Base-by-base conservation (phyloP, 306 rosid genomes). In the Glycine soja region DNA sequence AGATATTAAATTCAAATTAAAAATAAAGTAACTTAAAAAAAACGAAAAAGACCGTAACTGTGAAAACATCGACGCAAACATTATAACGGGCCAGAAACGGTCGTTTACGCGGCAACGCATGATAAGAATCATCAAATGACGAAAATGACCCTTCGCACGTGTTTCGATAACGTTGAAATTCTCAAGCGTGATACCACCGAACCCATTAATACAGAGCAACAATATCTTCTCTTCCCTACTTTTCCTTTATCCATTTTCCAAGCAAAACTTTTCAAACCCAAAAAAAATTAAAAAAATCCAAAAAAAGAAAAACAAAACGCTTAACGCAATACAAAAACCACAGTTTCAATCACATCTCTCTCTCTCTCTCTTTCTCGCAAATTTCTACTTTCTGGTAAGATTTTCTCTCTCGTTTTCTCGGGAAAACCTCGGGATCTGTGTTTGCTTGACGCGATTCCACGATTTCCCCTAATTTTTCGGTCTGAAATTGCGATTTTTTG, bases 71-170 rank as follows among this genome's bases (percentile, higher is more conserved):
- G 75, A 70, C 8, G 2, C 18, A 50, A 45, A 12, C 4, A 30
- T 6, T 4, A 24, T 5, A 65, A 50, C 0, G 62, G 63, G 63
- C 14, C 30, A 19, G 5, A 14, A 75, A 74, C 58, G 77, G 88
- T 84, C 83, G 63, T 82, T 65, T 24, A 84, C 85, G 88, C 87
- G 87, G 87, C 85, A 84, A 77, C 36, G 38, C 51, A 13, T 24
- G 30, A 24, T 38, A 12, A 3, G 12, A 62, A 30, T 6, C 0
- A 0, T 0, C 0, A 47, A 82, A 8, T 70, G 86, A 85, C 90
- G 56, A 58, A 70, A 77, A 43, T 18, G 45, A 75, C 87, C 88
- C 75, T 4, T 8, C 4, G 3, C 66, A 30, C 76, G 80, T 80
- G 75, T 45, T n/a, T 42, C 32, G 56, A 52, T 10, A 53, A 42